Percentiles rank a stretch among this genome's conserved stretches.
These are phyloP conservation scores for Priceomyces carsonii DNA, from an alignment of 805 yeast genomes.

Conservation along the genomic window DNA sequence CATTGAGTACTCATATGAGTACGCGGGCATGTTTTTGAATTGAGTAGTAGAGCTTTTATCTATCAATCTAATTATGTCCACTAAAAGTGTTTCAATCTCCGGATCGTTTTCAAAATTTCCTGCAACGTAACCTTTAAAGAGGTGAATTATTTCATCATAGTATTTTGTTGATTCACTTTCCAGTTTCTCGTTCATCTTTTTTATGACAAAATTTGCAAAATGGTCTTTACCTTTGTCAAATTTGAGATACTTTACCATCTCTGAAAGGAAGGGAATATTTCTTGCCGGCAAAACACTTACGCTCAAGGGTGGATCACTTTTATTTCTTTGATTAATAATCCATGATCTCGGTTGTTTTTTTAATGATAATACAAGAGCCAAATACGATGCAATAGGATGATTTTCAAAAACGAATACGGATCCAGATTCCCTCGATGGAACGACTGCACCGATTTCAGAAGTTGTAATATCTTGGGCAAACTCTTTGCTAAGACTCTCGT, in stretches of 20 bases:
- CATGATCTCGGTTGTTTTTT: slow-evolving; percentile 51
- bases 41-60: slow-evolving; percentile 14
- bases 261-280: slow-evolving; percentile 11
- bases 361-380: slow-evolving; percentile 50
- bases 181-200: slow-evolving; percentile 8
- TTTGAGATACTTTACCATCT: slow-evolving; percentile 21
- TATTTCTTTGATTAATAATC: slow-evolving; percentile 31
- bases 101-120: slow-evolving; percentile 51
- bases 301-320: slow-evolving; percentile 31
- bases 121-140: slow-evolving; percentile 56
- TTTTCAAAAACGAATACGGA: slow-evolving; percentile 11
- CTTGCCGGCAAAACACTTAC: slow-evolving; percentile 33
- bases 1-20: slow-evolving; percentile 47
- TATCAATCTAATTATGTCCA: slow-evolving; percentile 29
- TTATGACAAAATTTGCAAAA: slow-evolving; percentile 21
- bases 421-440: slow-evolving; percentile 6
- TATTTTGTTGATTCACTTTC: slow-evolving; percentile 12
- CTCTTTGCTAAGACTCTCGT: slow-evolving; percentile 1
- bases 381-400: slow-evolving; percentile 21
- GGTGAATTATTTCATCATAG: slow-evolving; percentile 38
- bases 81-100: slow-evolving; percentile 48
- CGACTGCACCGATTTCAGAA: slow-evolving; percentile 11
- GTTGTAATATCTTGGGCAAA: not conserved
- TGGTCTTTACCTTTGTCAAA: slow-evolving; percentile 15
- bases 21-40: slow-evolving; percentile 5